Base-by-base conservation (phyloP, 371 early-diverging fungal genomes). In the Saksenaea vasiformis region DNA sequence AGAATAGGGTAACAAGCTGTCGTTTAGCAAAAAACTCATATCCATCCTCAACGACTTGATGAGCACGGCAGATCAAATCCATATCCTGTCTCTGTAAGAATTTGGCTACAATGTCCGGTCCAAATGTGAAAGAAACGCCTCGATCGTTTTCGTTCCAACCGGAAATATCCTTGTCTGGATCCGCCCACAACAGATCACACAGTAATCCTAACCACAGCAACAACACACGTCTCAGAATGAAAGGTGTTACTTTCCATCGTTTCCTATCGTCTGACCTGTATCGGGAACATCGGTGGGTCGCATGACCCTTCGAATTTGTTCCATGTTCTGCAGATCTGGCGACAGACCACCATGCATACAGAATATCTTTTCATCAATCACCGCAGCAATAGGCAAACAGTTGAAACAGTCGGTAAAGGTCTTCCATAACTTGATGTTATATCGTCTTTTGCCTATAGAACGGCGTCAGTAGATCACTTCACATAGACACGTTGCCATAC, bases 291-390 rank as follows among this genome's bases (percentile, higher is more conserved):
- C 99, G 3, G 94, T 93, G 1, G 99, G 99, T 53, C 98, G 85
- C 79, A 87, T 82, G 11, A 99, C 90, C 31, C 88, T 84, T 54
- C 93, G 90, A 67, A 98, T 97, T 73, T 99, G 96, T 65, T 98
- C 97, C 91, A 98, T 91, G 56, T 83, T 91, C 53, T 85, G 83
- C 27, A 92, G 80, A 68, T 87, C 89, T 3, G 99, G 99, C n/a
- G 98, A 98, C 47, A 99, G 87, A 19, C 99, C 99, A 22, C 99
- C 99, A 76, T 99, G 99, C 79, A 99, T 95, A 74, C 96, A 95
- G 67, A 99, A 93, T 61, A 98, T 96, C 85, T 95, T 95, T 73
- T 93, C 95, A 70, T 95, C 99, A 53, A 99, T 91, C 55, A 99
- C 81, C 4, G 97, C 99, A 14, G 97, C 95, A 57, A 99, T 91